Evolutionary conservation across 78 protist genomes (phyloP), one percentile per base, ranked within the genome.

Genomic region (Cavenderia fasciculata): DNA sequence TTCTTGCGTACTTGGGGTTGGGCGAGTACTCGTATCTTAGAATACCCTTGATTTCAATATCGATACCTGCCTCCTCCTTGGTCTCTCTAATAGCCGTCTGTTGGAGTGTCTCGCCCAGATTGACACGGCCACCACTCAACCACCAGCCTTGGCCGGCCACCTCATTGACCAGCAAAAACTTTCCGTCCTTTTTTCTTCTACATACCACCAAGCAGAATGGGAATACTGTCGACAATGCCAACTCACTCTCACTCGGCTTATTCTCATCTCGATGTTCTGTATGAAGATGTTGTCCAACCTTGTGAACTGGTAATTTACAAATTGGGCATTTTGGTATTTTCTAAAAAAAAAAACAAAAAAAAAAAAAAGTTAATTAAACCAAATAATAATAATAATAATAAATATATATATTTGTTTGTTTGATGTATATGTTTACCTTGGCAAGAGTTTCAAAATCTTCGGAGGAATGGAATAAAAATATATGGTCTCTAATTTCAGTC

Each of bases 41-140:
- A 5, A 86, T 74, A 47, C 93, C 93, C 69, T 86, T 86, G 40
- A 86, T 41, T 33, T 51, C 85, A 0, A 86, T 46, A 49, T 86
- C 93, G 59, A 86, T 86, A 23, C 93, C 93, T 5, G 93, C 44
- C 23, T 86, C 93, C 34, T 86, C 86, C 63, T 73, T 71, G 4
- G 86, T 74, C 36, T 86, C 93, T 41, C 93, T 74, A 0, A 74
- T 73, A 12, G 93, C 93, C 19, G 85, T 65, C 29, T 57, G 40
- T 63, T 66, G 86, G 2, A 86, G n/a, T 14, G 88, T 56, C 36
- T 86, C 93, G 44, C 72, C 72, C 2, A 59, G 12, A 34, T 74
- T 56, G 11, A 74, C 44, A 41, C 66, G 57, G 2, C 93, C 93
- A 38, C 87, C 93, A 27, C 86, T 70, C 33, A 86, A 36, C 93